Conservation (phyloP, 495 filamentous ascomycete species). For the Geoglossum glabrum region DNA sequence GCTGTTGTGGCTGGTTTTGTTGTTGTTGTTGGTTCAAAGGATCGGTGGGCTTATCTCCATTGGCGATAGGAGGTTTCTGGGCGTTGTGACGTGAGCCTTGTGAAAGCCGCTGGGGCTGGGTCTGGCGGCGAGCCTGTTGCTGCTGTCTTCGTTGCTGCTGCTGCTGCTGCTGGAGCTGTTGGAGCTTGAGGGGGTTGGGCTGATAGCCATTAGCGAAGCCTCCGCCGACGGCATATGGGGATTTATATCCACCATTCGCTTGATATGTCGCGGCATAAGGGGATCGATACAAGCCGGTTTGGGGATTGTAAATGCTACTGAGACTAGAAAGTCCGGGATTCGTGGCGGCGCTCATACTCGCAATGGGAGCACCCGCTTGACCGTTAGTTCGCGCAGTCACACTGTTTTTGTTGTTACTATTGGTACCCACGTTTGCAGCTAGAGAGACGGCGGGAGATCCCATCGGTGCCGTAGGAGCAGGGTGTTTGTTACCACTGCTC, state of each 20-base stretch:
- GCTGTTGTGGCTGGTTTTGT: not conserved
- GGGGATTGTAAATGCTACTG: not conserved
- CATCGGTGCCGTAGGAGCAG: not conserved
- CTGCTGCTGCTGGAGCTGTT: not conserved
- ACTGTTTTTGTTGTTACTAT: not conserved
- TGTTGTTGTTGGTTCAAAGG: not conserved
- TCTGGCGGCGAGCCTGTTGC: not conserved
- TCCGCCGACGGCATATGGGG: not conserved
- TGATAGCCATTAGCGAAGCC: constrained; percentile 1
- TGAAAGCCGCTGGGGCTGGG: not conserved
- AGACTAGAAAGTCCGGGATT: not conserved
- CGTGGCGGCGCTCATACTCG: not conserved
- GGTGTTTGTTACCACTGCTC: not conserved
- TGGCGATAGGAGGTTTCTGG: not conserved
- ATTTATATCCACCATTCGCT: constrained; percentile 2
- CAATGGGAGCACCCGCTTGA: not conserved
- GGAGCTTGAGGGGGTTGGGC: not conserved
- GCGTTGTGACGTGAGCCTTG: not conserved
- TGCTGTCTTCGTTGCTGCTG: not conserved
- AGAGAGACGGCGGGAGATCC: not conserved
- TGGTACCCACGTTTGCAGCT: not conserved
- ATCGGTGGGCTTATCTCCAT: not conserved
- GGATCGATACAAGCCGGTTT: not conserved
- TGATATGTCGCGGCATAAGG: not conserved
- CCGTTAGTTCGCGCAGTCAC: not conserved